A percentile compares a stretch with the other conserved stretches of the same genome.
Evolutionary conservation across 208 protist species (phyloP).

Genomic region (Phytomonas sp.): DNA sequence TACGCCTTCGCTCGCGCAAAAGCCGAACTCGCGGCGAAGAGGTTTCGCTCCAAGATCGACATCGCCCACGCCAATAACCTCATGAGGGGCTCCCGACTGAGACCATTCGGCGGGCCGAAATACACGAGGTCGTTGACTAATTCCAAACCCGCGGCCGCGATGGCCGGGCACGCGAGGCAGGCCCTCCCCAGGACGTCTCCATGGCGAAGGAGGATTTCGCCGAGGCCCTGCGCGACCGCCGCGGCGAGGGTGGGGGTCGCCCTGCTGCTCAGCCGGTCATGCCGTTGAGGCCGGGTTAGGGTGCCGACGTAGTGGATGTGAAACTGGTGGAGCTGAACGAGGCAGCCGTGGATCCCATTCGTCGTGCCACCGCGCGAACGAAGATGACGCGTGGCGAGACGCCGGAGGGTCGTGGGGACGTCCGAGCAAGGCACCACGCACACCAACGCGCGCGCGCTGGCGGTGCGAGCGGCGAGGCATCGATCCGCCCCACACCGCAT

Average conservation of each 20-base stretch:
- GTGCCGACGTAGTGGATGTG: constrained; percentile 73
- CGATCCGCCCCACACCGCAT: constrained; percentile 33
- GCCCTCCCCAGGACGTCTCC: constrained; percentile 12
- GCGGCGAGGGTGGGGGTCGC: constrained; percentile 14
- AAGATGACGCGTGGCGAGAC: background rate
- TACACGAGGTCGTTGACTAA: constrained; percentile 52
- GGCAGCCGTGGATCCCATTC: constrained; percentile 63
- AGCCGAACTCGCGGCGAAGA: background rate
- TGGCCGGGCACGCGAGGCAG: constrained; percentile 38
- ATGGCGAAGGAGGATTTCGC: constrained; percentile 14
- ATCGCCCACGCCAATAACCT: background rate
- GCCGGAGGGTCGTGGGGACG: background rate
- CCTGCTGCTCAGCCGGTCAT: constrained; percentile 27
- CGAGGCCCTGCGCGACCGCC: constrained; percentile 17
- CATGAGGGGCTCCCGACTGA: background rate
- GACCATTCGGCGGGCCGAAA: constrained; percentile 15
- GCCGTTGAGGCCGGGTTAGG: constrained; percentile 25
- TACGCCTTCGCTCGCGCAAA: background rate
- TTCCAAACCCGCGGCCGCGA: constrained; percentile 38
- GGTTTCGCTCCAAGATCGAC: background rate
- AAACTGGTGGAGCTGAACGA: constrained; percentile 78
- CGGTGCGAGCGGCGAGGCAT: constrained; percentile 75
- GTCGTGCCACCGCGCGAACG: background rate
- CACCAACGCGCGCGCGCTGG: constrained; percentile 62
- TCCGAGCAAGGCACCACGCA: constrained; percentile 51